Conservation (phyloP, 257 asterid genomes). For the Primulina tabacum region DNA sequence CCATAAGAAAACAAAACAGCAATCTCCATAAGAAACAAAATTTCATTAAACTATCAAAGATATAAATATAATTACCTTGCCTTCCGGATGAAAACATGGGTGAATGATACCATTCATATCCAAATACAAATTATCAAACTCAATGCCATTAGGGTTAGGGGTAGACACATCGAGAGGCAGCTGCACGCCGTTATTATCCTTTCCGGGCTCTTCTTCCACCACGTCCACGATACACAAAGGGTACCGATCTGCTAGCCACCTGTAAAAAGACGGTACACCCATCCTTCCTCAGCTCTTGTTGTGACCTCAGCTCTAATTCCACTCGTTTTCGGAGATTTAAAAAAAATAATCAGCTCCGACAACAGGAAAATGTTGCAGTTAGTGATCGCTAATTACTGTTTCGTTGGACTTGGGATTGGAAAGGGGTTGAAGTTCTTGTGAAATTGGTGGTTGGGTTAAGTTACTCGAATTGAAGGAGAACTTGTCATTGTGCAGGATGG, state of each 20-base stretch:
- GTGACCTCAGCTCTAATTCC: too few relatives aligned
- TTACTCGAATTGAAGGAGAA: too few relatives aligned
- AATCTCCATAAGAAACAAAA: not conserved
- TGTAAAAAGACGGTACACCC: slow-evolving; percentile 96
- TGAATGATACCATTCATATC: slow-evolving; percentile 97
- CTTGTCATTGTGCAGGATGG: too few relatives aligned
- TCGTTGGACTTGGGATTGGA: too few relatives aligned
- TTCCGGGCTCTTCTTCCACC: slow-evolving; percentile 65
- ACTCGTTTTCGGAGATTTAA: too few relatives aligned
- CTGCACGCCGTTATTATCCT: slow-evolving; percentile 34
- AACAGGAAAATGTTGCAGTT: too few relatives aligned
- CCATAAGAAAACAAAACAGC: not conserved
- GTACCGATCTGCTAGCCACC: slow-evolving; percentile 96
- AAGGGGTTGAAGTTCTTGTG: too few relatives aligned
- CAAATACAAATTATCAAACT: slow-evolving; percentile 82
- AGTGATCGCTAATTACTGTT: too few relatives aligned
- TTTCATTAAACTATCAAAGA: not conserved
- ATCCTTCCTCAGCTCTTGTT: slow-evolving; percentile 28
- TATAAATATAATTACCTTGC: slow-evolving; percentile 47
- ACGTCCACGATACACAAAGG: slow-evolving; percentile 79
- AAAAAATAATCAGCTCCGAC: too few relatives aligned
- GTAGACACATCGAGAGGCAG: slow-evolving; percentile 49
- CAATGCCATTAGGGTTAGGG: slow-evolving; percentile 92
- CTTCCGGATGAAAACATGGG: slow-evolving; percentile 97
- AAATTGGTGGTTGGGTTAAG: too few relatives aligned